These are phyloP conservation scores for Alternaria arborescens DNA, from an alignment of 2,329 filamentous ascomycete species.

Conservation along the genomic window DNA sequence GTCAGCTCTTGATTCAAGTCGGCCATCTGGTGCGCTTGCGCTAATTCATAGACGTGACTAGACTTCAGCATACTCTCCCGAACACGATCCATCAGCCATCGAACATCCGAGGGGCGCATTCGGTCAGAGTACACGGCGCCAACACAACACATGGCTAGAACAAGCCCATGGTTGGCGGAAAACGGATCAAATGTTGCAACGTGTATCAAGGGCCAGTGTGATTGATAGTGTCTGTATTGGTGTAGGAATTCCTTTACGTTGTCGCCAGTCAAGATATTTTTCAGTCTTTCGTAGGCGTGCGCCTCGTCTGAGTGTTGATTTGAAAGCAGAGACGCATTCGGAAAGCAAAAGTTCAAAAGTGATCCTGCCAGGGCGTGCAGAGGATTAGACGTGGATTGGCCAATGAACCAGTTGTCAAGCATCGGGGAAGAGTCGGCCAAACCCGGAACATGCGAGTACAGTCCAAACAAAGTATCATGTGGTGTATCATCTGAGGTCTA, in stretches of 20 bases:
- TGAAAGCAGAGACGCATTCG: constrained; percentile 48
- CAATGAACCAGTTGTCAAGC: constrained; percentile 55
- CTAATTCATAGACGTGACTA: constrained; percentile 59
- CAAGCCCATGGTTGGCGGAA: constrained; percentile 71
- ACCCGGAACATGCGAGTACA: constrained; percentile 57
- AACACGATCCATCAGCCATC: constrained; percentile 72
- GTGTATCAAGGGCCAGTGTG: constrained; percentile 77
- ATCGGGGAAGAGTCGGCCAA: constrained; percentile 52
- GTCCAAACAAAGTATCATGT: constrained; percentile 59
- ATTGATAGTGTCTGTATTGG: constrained; percentile 75
- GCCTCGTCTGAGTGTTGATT: constrained; percentile 38
- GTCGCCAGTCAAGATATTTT: constrained; percentile 68
- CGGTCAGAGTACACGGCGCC: constrained; percentile 78
- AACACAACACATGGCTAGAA: constrained; percentile 75
- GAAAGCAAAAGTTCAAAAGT: constrained; percentile 62
- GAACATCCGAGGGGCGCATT: constrained; percentile 67
- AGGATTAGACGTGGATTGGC: constrained; percentile 50
- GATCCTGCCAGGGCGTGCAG: constrained; percentile 57
- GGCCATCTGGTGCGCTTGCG: constrained; percentile 47
- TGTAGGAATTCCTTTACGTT: constrained; percentile 76
- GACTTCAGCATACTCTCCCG: constrained; percentile 67
- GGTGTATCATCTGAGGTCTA: constrained; percentile 55
- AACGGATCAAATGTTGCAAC: constrained; percentile 74
- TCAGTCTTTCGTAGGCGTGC: constrained; percentile 63
- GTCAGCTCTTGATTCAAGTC: constrained; percentile 51